Evolutionary conservation across 1,284 basidiomycete genomes (phyloP), one percentile per base, ranked within the genome.

Genomic region (Meira miltonrushii): DNA sequence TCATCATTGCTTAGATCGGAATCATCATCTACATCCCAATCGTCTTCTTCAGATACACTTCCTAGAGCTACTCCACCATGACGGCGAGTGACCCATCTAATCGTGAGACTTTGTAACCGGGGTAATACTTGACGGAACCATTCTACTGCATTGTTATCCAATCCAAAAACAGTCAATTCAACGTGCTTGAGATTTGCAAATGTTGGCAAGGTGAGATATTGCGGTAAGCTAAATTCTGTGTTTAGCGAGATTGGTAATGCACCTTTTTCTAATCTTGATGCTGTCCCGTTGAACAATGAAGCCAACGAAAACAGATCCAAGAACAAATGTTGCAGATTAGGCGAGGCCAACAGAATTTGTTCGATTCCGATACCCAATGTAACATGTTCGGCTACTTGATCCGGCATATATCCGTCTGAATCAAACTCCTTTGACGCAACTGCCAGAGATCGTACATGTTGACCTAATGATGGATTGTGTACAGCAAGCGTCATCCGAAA

Each of bases 241-340:
- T 60, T 62, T n/a, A 73, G 47, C 15, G 55, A 28, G 1, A 41
- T 50, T 1, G 67, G 67, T 39, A 66, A 61, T 0, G 67, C 62
- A 0, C 68, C 70, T 37, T 62, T 62, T 47, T 69, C 62, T 13
- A 72, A 47, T 2, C 63, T 54, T 15, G 57, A 56, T 0, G 65
- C 64, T 12, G 62, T 61, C 8, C 62, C 62, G 11, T 61, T 58
- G 38, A 67, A 65, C 21, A 71, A 57, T 5, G 67, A 65, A 1
- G 58, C 54, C 57, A 73, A 60, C n/a, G 60, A 58, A 40, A 69
- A 67, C n/a, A 73, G 62, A 43, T 73, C 71, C 40, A 71, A 51
- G 47, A 63, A 66, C 4, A 73, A 53, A 50, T 69, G 63, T n/a
- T 58, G 39, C 15, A 73, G 54, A 12, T 64, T 13, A 5, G 68